Base-by-base conservation (phyloP, 2,329 filamentous ascomycete genomes). In the Neonectria ditissima region DNA sequence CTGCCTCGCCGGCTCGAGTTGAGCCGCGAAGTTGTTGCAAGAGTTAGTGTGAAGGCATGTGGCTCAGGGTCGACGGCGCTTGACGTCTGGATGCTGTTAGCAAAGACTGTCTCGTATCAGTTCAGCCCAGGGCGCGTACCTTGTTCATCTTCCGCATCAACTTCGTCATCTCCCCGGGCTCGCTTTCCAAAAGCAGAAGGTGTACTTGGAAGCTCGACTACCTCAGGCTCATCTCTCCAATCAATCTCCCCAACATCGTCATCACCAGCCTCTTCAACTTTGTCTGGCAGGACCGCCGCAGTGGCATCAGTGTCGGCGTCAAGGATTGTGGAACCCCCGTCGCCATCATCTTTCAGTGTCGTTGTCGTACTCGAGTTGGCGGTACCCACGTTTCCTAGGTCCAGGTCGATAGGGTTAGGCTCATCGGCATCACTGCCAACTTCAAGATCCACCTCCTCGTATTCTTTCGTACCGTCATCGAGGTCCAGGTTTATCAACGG, bases 31-130 rank as follows among this genome's bases (percentile, higher is more conserved):
- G 52, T n/a, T 45, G 65, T 63, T 44, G 52, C 50, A 28, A 60
- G 54, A 43, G 63, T 71, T 71, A 73, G 72, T 65, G 59, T 65
- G 44, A 48, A 48, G 53, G 43, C 47, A 39, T 26, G 32, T 37
- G 55, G 41, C 37, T 59, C 56, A 45, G 56, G 44, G 48, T 66
- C 85, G 84, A 73, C 80, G 82, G 71, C 85, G 85, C 78, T 86
- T 88, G 76, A 79, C 74, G 74, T 85, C 85, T 79, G 70, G 41
- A 66, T 63, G 14, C 65, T 56, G 69, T 82, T 73, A 81, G 79
- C 55, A 65, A 59, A 16, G 26, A 41, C 16, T 11, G 20, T 18
- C 22, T 39, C 26, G 30, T 20, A 47, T 8, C 9, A 8, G 13
- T 20, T 34, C 28, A 10, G 6, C 11, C 14, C 18, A 20, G 28